Base-by-base conservation (phyloP, 164 flowering plant genomes). In the Echeveria elegans region DNA sequence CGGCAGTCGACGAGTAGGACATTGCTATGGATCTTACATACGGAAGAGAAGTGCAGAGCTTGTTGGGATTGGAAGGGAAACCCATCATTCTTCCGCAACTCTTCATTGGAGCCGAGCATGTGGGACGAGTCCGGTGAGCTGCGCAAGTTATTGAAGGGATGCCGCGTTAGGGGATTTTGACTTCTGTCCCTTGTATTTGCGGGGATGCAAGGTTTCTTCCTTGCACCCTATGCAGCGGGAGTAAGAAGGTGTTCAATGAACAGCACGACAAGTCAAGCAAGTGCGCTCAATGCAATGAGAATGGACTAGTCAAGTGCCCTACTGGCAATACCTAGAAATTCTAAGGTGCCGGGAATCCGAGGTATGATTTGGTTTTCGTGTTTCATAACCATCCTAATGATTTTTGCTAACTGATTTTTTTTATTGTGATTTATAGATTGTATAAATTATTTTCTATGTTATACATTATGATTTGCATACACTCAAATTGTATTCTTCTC, bases 211-310 rank as follows among this genome's bases (percentile, higher is more conserved):
- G 58, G 58, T 52, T 52, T 52, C 29, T 21, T 6, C 28, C 23
- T 10, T 52, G 58, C 28, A 12, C 28, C 12, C 28, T 21, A 21
- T 52, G 58, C 58, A 52, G 28, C 28, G 58, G 58, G 29, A 52
- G 58, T 52, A 23, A 23, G 28, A 52, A 52, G 58, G 29, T 52
- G 2, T 52, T 21, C 28, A 18, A 52, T 52, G 58, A 52, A 52
- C 28, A 52, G 4, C 14, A 24, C 12, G 8, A 1, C 1, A 6
- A 21, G 28, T 6, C 14, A n/a, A 52, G 58, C 14, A 23, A 52
- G 58, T 52, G 58, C 58, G 21, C 12, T 21, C 58, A 52, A 21
- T 52, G 58, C 58, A 52, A 23, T 52, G 58, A 52, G 29, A 52
- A 52, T 52, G 58, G 58, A 23, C 23, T 52, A 29, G 58, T 52